Conservation (phyloP, 495 filamentous ascomycete species). For the Parathielavia appendiculata region DNA sequence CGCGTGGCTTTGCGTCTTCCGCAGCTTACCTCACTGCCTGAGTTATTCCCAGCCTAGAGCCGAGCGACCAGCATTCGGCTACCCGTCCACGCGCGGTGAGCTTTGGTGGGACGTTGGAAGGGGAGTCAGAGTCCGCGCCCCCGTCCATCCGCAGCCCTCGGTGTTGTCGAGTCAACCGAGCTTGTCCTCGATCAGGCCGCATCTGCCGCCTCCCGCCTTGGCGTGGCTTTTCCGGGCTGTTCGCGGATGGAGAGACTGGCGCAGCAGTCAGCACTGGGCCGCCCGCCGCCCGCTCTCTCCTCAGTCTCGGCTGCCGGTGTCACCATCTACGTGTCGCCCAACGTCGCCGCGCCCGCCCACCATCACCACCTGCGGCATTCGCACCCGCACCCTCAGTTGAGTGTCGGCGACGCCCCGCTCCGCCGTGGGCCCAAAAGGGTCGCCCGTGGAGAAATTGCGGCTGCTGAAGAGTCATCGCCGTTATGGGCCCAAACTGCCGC, state of each 20-base stretch:
- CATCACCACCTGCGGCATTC: constrained; percentile 1
- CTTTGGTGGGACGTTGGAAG: neutral
- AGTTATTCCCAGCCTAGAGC: neutral
- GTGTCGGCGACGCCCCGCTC: neutral
- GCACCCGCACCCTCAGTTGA: constrained; percentile 8
- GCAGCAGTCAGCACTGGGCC: constrained; percentile 1
- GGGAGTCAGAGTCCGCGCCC: constrained; percentile 1
- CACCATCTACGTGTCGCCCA: constrained; percentile 38
- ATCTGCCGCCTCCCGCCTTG: constrained; percentile 2
- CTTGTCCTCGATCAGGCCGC: neutral
- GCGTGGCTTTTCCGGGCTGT: neutral
- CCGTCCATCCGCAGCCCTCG: neutral
- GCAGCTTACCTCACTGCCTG: too few species aligned
- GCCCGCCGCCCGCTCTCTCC: neutral
- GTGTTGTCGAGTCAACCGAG: neutral
- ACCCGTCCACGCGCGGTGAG: neutral
- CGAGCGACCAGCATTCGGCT: neutral
- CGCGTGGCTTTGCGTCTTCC: neutral
- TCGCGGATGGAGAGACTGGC: constrained; percentile 8
- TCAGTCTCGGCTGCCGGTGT: constrained; percentile 17
- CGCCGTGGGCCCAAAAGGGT: constrained; percentile 6
- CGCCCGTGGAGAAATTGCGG: neutral
- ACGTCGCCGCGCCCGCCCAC: neutral
- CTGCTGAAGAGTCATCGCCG: constrained; percentile 4
- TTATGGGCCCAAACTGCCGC: constrained; percentile 2